A percentile compares a stretch with the other conserved stretches of the same genome.
Evolutionary conservation across 2,329 filamentous ascomycete species (phyloP).

Genomic region (Talaromyces rugulosus): DNA sequence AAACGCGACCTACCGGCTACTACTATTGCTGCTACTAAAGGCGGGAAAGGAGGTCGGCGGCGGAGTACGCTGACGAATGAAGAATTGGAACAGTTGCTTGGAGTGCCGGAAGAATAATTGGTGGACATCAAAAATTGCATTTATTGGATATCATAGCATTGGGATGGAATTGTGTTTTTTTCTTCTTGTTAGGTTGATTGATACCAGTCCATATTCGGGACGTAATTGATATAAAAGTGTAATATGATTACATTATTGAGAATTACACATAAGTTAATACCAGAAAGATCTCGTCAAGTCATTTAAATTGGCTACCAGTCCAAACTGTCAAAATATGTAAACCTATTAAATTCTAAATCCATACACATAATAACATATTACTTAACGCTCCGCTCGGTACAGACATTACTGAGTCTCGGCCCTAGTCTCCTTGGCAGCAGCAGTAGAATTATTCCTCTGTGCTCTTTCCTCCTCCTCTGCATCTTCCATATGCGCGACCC

Average conservation of each 20-base stretch:
- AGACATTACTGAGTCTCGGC: background rate
- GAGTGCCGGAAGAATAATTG: slow-evolving; percentile 15
- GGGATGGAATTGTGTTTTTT: slow-evolving; percentile 5
- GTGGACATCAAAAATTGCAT: background rate
- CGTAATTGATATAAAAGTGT: background rate
- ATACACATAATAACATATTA: background rate
- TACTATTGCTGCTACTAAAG: slow-evolving; percentile 11
- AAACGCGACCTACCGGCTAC: background rate
- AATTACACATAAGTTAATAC: background rate
- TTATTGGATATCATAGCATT: slow-evolving; percentile 2
- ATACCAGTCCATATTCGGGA: slow-evolving; percentile 2
- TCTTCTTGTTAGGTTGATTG: background rate
- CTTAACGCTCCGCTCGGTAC: background rate
- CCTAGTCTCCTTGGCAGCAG: background rate
- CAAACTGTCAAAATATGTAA: background rate
- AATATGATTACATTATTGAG: background rate
- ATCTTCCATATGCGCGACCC: slow-evolving; percentile 6
- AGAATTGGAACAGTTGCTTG: slow-evolving; percentile 40
- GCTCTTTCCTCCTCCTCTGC: background rate
- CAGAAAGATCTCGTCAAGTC: background rate
- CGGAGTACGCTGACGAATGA: slow-evolving; percentile 44
- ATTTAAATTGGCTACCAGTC: background rate
- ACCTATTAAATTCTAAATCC: background rate
- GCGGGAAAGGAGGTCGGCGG: slow-evolving; percentile 18
- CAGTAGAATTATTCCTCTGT: background rate